Conservation (phyloP, 164 flowering plant genomes). For the Macadamia tetraphylla region DNA sequence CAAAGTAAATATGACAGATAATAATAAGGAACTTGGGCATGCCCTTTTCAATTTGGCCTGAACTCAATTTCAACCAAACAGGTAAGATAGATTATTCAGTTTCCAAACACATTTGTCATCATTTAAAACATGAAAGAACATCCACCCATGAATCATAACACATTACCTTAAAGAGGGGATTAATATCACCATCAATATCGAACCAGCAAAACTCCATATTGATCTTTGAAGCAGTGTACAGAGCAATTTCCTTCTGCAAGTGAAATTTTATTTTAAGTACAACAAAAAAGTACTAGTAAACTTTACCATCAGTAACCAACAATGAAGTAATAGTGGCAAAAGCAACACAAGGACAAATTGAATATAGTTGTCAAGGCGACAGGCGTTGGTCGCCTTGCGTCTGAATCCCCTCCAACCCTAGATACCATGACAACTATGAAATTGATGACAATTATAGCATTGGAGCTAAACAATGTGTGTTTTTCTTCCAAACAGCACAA, state of each 20-base stretch:
- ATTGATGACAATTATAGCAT: background rate
- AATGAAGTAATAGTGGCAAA: background rate
- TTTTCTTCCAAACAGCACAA: too few relatives aligned
- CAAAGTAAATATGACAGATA: too few relatives aligned
- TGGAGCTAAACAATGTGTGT: background rate
- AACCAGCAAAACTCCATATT: conserved; percentile 75
- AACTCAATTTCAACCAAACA: too few relatives aligned
- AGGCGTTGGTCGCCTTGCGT: too few relatives aligned
- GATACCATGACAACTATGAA: too few relatives aligned
- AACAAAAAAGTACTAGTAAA: background rate
- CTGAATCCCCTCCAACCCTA: too few relatives aligned
- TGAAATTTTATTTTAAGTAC: conserved; percentile 3
- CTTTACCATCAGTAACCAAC: background rate
- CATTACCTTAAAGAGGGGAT: conserved; percentile 90
- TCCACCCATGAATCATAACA: background rate
- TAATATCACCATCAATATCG: conserved; percentile 88
- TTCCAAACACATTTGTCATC: too few relatives aligned
- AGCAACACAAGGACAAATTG: background rate
- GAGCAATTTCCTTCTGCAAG: conserved; percentile 90
- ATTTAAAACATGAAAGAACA: too few relatives aligned
- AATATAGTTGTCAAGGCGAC: background rate
- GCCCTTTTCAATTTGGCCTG: too few relatives aligned
- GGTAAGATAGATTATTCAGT: too few relatives aligned
- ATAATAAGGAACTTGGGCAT: too few relatives aligned
- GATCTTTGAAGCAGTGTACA: conserved; percentile 81